Evolutionary conservation across 2,329 filamentous ascomycete species (phyloP), one percentile per base, ranked within the genome.

Genomic region (Pseudogymnoascus destructans): DNA sequence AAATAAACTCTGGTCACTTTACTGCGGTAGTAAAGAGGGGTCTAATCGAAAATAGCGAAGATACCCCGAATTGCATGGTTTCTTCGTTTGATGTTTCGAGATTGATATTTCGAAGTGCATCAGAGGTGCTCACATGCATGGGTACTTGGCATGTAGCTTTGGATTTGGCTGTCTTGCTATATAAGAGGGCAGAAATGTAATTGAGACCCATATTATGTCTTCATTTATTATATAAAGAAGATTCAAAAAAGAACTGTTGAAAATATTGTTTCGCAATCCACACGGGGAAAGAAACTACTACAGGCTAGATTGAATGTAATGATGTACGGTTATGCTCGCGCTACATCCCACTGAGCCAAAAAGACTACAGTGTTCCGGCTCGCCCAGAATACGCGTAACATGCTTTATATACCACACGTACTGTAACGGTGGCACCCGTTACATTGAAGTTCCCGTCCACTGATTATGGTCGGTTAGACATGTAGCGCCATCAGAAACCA

Each of bases 121-220:
- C 65, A 10, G 64, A 66, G 57, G 63, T 63, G 42, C 30, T 66
- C 33, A 65, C 59, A 19, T 49, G 40, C 40, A 38, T 63, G 30
- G 63, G 62, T 1, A 66, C 64, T 55, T 66, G 63, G 64, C 63
- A 62, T 32, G 61, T 59, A 2, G 58, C 61, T 27, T 46, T 65
- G 33, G 64, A 64, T 58, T 35, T 66, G 58, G 64, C 64, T 8
- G 33, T 64, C 32, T 38, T 64, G 32, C 33, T 66, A 49, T 61
- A 63, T 52, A 57, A 59, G 27, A 58, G 62, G 25, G 60, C 62
- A 15, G 62, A 66, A 54, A 59, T 62, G 40, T 30, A 58, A 46
- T 25, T 25, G 13, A 25, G 40, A n/a, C 40, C 5, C 8, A 46
- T n/a, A 5, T 9, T 46, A 23, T 46, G 5, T 23, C 13, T 25